Percentiles rank a stretch among this genome's conserved stretches.
phyloP scores from a whole-genome alignment of 106 monocot species.

The Xerophyta viscosa region DNA sequence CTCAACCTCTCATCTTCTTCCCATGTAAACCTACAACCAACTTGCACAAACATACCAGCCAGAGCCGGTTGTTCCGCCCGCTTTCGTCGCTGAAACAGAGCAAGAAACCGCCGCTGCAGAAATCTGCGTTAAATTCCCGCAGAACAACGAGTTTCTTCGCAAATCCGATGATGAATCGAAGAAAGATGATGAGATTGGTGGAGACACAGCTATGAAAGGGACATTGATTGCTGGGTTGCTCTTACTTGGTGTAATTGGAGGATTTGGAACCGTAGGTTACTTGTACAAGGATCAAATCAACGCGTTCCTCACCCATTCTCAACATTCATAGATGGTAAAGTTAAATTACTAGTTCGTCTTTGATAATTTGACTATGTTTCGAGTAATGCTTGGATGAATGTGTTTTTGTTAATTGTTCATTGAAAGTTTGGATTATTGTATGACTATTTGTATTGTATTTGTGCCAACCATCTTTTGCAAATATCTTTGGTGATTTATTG shows the following conservation, averaged over 20 bases:
- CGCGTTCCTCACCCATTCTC: conserved; percentile 83
- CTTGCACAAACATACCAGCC: conserved; percentile 5
- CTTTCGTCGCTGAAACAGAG: conserved; percentile 48
- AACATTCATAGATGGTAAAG: conserved; percentile 61
- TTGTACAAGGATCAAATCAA: conserved; percentile 89
- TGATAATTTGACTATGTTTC: not conserved
- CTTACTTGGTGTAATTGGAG: conserved; percentile 68
- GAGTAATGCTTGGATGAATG: not conserved
- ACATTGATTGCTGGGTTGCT: conserved; percentile 74
- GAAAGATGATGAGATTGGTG: conserved; percentile 13
- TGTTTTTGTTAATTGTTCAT: too few species aligned
- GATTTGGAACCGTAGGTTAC: conserved; percentile 68
- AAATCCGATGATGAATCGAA: conserved; percentile 33
- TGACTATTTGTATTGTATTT: too few species aligned
- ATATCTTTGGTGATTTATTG: too few species aligned
- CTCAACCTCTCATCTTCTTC: conserved; percentile 16
- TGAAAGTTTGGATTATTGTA: too few species aligned
- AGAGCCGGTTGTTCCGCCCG: conserved; percentile 20
- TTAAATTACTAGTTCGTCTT: not conserved
- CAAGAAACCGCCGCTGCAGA: conserved; percentile 57
- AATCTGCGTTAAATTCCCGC: conserved; percentile 49
- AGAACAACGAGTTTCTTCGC: conserved; percentile 27
- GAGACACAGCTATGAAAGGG: conserved; percentile 47
- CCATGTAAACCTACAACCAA: not conserved
- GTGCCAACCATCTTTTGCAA: too few species aligned